A percentile compares a stretch with the other conserved stretches of the same genome.
phyloP scores from a whole-genome alignment of 495 filamentous ascomycete species.

The Aspergillus incahuasiensis region DNA sequence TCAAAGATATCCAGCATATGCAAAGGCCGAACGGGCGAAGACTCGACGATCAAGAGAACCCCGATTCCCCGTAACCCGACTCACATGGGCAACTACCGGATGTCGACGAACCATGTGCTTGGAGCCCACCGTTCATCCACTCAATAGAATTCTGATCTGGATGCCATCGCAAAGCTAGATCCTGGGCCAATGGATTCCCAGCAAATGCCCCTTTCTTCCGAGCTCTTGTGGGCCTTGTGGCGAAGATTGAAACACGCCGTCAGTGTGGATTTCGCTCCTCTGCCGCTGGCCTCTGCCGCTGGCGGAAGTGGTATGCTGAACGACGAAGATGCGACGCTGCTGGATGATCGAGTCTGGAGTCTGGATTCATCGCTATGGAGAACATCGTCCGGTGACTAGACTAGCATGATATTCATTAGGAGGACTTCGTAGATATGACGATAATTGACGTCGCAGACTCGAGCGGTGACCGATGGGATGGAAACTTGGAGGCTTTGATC shows the following conservation, averaged over 20 bases:
- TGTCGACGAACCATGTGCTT: not conserved
- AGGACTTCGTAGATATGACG: too few species aligned
- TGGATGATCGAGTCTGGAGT: not conserved
- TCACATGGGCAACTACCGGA: not conserved
- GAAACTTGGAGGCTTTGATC: not conserved
- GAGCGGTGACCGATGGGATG: too few species aligned
- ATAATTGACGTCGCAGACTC: not conserved
- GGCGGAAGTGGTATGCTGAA: not conserved
- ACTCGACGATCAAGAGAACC: not conserved
- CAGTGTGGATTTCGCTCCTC: not conserved
- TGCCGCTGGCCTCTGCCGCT: not conserved
- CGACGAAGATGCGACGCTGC: not conserved
- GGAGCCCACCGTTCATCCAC: not conserved
- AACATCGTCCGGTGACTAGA: too few species aligned
- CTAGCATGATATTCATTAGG: too few species aligned
- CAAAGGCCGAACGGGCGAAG: not conserved
- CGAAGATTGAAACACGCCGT: slow-evolving; percentile 5
- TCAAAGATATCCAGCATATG: not conserved
- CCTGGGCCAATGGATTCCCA: not conserved
- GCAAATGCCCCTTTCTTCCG: not conserved
- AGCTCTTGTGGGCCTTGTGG: slow-evolving; percentile 7
- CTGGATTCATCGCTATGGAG: not conserved
- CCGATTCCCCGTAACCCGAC: not conserved
- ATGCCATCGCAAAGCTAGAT: not conserved
- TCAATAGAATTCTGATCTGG: slow-evolving; percentile 1